Base-by-base conservation (phyloP, 2,329 filamentous ascomycete genomes). In the Neofusicoccum sp. region DNA sequence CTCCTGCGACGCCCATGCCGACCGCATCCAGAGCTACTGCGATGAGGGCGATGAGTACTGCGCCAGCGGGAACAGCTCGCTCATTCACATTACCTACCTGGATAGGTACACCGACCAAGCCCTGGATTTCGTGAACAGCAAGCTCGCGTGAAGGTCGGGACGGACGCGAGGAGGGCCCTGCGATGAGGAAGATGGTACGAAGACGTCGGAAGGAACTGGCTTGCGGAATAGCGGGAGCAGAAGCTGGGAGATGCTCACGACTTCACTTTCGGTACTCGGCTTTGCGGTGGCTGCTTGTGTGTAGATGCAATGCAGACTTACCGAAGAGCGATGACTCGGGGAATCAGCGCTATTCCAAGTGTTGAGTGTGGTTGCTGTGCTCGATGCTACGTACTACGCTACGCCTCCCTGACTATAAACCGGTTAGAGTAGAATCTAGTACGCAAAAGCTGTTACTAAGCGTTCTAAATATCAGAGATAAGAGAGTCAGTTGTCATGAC, bases 61-160 rank as follows among this genome's bases (percentile, higher is more conserved):
- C 36, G 44, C 56, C 1, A 33, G 34, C n/a, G 56, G 56, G 8
- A 47, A 61, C 11, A 34, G 49, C 16, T 31, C 34, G 1, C n/a
- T 49, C 8, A 31, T 48, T 7, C 56, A 61, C 11, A 14, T 49
- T n/a, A 61, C 56, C 14, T 61, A 61, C 14, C 22, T 45, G 44
- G 56, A 61, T 6, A 11, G 56, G n/a, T 61, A 61, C 28, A 49
- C 43, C 33, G 22, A 33, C 8, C 22, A 48, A n/a, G 56, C 43
- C 16, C 14, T 61, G n/a, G 56, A 49, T 9, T 61, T 61, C 16
- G 56, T 61, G 33, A 49, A 49, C 44, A 28, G 31, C n/a, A 61
- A 61, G 29, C 45, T 61, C 37, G 47, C 29, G 22, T 56, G 22
- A 41, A 44, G 36, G 52, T 29, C 12, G 6, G 47, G 14, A 28